Conservation (phyloP, 1,284 basidiomycete genomes). For the Puccinia polysora region DNA sequence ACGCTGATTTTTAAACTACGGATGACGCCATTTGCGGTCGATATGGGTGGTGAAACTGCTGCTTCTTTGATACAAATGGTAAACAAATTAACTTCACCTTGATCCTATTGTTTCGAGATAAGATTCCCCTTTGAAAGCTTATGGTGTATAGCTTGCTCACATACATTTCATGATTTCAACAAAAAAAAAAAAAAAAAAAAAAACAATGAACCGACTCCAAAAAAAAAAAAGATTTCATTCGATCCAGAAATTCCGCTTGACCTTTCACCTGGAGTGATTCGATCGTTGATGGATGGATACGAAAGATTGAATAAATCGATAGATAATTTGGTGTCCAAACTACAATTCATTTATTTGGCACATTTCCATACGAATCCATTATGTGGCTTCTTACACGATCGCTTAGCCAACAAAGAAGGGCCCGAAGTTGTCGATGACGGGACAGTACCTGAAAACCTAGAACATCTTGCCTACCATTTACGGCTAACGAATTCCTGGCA, state of each 20-base stretch:
- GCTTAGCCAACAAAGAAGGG: slow-evolving; percentile 1
- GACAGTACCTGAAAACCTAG: not conserved
- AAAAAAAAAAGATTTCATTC: slow-evolving; percentile 22
- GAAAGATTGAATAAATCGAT: slow-evolving; percentile 34
- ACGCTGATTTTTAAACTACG: slow-evolving; percentile 5
- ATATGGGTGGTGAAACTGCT: slow-evolving; percentile 20
- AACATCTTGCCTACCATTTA: slow-evolving; percentile 15
- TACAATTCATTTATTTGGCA: slow-evolving; percentile 37
- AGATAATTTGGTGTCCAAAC: slow-evolving; percentile 29
- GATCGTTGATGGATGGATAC: slow-evolving; percentile 18
- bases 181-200: not conserved
- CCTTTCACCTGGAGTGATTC: slow-evolving; percentile 27
- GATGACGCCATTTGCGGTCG: slow-evolving; percentile 34
- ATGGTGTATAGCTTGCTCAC: not conserved
- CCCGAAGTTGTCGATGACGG: slow-evolving; percentile 1
- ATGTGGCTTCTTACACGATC: slow-evolving; percentile 9
- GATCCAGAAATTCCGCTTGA: slow-evolving; percentile 30
- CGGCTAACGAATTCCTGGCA: slow-evolving; percentile 20
- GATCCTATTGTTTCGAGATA: not conserved
- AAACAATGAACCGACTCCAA: not conserved
- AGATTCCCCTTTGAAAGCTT: not conserved
- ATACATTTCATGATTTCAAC: not conserved
- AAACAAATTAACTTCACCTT: not conserved
- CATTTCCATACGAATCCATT: slow-evolving; percentile 35
- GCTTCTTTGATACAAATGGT: slow-evolving; percentile 29